Base-by-base conservation (phyloP, 169 alveolate species). In the Cyclospora cayetanensis region DNA sequence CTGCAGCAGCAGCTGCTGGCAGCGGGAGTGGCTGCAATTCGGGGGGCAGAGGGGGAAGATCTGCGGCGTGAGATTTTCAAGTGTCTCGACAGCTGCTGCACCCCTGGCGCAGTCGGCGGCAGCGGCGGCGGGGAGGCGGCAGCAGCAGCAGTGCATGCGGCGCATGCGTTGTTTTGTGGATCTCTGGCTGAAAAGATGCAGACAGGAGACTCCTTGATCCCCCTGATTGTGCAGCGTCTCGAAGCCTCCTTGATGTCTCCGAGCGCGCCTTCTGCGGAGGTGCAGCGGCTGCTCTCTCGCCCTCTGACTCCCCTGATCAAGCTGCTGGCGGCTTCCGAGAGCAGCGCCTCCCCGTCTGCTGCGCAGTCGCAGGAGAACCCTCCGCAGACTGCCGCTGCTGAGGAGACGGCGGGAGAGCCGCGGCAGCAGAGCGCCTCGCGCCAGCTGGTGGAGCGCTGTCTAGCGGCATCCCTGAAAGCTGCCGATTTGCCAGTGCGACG, bases 1-100 rank as follows among this genome's bases (percentile, higher is more conserved):
- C 91, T 85, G 84, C 91, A 85, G 84, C 91, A 85, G 74, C 65
- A 18, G 55, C 84, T 85, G 72, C 74, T 85, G 52, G 84, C 91
- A 31, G 91, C 83, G 25, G 91, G 91, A 11, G 84, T 65, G 35
- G 50, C 74, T 11, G 46, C 85, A 1, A 85, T 85, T n/a, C 91
- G 79, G 25, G 22, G 52, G 2, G 82, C 82, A 18, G 82, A 34
- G 55, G 82, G 82, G 34, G 82, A 70, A 1, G 4, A 46, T 22
- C 55, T 70, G 31, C 82, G 82, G 35, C 52, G 31, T 27, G 35
- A 70, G 22, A 70, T 70, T 2, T 70, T 37, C 37, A 53, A 34
- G 34, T 70, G 52, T 20, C 25, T 70, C 35, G 82, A 70, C 55
- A 70, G 82, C 84, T 66, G 29, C 85, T n/a, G 25, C 11, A 41